phyloP scores from a whole-genome alignment of 768 basidiomycete species.

The Podaxis sp. region DNA sequence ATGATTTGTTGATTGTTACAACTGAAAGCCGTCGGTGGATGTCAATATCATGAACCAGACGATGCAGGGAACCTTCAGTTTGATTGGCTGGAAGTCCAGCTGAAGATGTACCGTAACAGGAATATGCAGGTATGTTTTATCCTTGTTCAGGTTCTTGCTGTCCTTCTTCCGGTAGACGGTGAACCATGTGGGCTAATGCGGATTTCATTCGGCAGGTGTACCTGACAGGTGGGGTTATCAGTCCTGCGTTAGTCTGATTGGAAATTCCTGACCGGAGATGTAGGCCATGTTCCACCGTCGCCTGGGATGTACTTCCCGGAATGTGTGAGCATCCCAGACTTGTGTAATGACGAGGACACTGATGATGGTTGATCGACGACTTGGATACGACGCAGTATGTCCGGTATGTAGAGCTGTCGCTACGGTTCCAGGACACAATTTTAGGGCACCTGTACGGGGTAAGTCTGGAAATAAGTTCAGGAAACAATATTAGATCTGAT shows the following conservation, averaged over 20 bases:
- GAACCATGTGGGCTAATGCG: constrained; percentile 14
- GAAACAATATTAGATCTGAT: constrained; percentile 17
- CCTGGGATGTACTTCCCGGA: constrained; percentile 79
- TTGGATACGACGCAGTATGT: constrained; percentile 43
- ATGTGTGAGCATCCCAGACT: constrained; percentile 56
- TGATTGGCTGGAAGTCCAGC: constrained; percentile 89
- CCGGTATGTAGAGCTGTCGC: constrained; percentile 70
- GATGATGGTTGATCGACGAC: constrained; percentile 8
- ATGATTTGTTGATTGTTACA: constrained; percentile 12
- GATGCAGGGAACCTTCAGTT: constrained; percentile 90
- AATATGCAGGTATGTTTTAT: constrained; percentile 65
- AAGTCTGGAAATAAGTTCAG: constrained; percentile 18
- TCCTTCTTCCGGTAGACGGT: constrained; percentile 12
- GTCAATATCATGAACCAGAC: constrained; percentile 54
- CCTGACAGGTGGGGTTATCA: constrained; percentile 31
- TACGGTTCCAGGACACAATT: constrained; percentile 85
- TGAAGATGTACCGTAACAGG: constrained; percentile 62
- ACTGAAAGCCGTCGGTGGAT: constrained; percentile 70
- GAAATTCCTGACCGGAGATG: constrained; percentile 18
- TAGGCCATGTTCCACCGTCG: constrained; percentile 87
- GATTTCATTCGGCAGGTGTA: constrained; percentile 22
- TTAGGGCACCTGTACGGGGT: constrained; percentile 85
- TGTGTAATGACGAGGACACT: neutral
- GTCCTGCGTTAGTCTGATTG: constrained; percentile 41
- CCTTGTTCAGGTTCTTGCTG: neutral